Conservation (phyloP, 1,139 yeast genomes). For the Blastobotrys illinoisensis region DNA sequence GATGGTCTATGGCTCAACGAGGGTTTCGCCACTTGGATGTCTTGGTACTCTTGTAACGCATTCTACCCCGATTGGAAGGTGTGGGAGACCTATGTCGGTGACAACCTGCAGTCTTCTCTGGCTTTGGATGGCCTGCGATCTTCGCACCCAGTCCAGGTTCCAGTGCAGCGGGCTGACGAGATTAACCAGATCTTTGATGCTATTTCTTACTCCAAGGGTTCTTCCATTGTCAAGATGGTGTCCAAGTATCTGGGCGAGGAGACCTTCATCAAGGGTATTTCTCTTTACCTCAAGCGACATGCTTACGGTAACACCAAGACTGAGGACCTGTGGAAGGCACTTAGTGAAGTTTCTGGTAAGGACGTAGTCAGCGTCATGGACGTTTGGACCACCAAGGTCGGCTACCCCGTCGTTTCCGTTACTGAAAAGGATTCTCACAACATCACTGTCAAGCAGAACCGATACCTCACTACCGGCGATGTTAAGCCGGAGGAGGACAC, state of each 20-base stretch:
- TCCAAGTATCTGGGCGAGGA: slow-evolving; percentile 64
- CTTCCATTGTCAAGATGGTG: slow-evolving; percentile 68
- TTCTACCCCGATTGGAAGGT: slow-evolving; percentile 70
- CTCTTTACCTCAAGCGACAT: slow-evolving; percentile 53
- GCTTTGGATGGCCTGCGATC: slow-evolving; percentile 63
- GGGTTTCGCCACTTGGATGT: slow-evolving; percentile 81
- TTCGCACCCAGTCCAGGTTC: slow-evolving; percentile 76
- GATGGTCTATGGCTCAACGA: slow-evolving; percentile 79
- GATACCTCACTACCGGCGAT: slow-evolving; percentile 55
- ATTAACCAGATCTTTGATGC: slow-evolving; percentile 76
- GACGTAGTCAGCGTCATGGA: slow-evolving; percentile 52
- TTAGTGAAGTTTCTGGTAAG: slow-evolving; percentile 49
- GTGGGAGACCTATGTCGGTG: slow-evolving; percentile 58
- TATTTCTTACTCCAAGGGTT: slow-evolving; percentile 71
- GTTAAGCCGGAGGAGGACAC: slow-evolving; percentile 42
- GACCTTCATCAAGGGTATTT: slow-evolving; percentile 62
- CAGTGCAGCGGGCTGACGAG: slow-evolving; percentile 66
- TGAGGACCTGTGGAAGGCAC: slow-evolving; percentile 53
- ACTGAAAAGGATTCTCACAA: slow-evolving; percentile 29
- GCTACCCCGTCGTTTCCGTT: slow-evolving; percentile 57
- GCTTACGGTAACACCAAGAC: slow-evolving; percentile 58
- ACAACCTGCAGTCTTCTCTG: slow-evolving; percentile 59
- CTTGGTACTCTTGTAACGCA: slow-evolving; percentile 60
- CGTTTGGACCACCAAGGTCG: slow-evolving; percentile 60
- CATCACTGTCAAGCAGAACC: slow-evolving; percentile 44